phyloP scores from a whole-genome alignment of 352 stramenopile species.

The Chrysophaeum taylorii region DNA sequence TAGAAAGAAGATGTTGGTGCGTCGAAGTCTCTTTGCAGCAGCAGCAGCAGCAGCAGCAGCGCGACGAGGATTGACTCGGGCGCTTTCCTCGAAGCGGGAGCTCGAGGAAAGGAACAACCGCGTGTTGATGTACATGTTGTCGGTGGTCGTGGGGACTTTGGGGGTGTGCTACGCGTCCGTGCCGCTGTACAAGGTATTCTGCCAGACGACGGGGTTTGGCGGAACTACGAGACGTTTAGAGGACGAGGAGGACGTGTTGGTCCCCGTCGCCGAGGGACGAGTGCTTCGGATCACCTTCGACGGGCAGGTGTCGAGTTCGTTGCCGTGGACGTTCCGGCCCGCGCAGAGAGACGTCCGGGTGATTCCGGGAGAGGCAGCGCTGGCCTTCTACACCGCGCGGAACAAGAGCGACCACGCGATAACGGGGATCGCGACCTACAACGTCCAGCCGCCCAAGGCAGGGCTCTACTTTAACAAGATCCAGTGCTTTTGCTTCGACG shows the following conservation, averaged over 20 bases:
- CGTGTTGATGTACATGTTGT: conserved; percentile 77
- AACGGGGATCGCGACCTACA: conserved; percentile 98
- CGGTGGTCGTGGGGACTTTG: conserved; percentile 79
- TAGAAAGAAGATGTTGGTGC: too few species aligned
- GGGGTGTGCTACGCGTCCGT: conserved; percentile 91
- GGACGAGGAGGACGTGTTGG: conserved; percentile 62
- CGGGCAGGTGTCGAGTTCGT: conserved; percentile 75
- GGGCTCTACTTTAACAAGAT: conserved; percentile 99
- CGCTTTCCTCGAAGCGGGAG: conserved; percentile 18
- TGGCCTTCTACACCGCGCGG: conserved; percentile 92
- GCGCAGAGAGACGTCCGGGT: conserved; percentile 82
- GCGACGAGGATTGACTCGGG: neutral
- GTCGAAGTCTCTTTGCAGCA: too few species aligned
- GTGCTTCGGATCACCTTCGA: conserved; percentile 93
- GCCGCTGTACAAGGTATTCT: conserved; percentile 98
- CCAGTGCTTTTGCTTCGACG: conserved; percentile 99
- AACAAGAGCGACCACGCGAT: conserved; percentile 93
- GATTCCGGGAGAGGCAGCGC: conserved; percentile 91
- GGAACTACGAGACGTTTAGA: conserved; percentile 38
- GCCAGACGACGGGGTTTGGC: conserved; percentile 91
- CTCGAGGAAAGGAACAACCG: conserved; percentile 73
- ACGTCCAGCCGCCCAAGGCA: conserved; percentile 90
- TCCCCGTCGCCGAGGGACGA: conserved; percentile 69
- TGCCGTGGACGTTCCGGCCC: conserved; percentile 92
- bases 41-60: conserved; percentile 4